phyloP scores from a whole-genome alignment of 1,284 basidiomycete species.

The Flammula alnicola region DNA sequence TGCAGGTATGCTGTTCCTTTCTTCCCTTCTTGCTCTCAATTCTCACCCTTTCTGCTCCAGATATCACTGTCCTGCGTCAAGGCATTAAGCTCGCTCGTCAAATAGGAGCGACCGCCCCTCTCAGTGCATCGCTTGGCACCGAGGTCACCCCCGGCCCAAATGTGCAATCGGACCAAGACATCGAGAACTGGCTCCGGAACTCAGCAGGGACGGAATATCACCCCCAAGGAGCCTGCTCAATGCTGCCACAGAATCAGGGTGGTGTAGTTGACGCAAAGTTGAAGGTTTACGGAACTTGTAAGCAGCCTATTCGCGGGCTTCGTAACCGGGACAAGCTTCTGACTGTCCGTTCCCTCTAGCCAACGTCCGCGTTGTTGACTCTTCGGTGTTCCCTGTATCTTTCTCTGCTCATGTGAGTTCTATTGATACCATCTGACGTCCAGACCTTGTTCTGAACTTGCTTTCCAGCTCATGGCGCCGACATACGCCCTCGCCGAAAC shows the following conservation, averaged over 20 bases:
- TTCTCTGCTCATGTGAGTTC: conserved; percentile 53
- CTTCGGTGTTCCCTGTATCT: conserved; percentile 59
- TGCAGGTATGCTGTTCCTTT: conserved; percentile 38
- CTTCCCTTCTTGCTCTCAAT: not conserved
- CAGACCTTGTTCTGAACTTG: conserved; percentile 37
- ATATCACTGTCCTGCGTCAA: conserved; percentile 59
- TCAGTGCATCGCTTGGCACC: conserved; percentile 36
- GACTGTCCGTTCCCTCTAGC: conserved; percentile 28
- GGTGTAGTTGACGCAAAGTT: conserved; percentile 41
- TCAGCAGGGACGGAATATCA: conserved; percentile 43
- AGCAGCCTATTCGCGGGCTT: conserved; percentile 7
- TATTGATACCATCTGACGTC: conserved; percentile 1
- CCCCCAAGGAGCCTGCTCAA: conserved; percentile 26
- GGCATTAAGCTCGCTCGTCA: conserved; percentile 58
- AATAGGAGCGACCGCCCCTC: conserved; percentile 45
- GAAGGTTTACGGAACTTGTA: conserved; percentile 37
- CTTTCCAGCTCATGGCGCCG: conserved; percentile 44
- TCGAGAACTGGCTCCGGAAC: conserved; percentile 49
- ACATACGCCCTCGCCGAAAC: conserved; percentile 77
- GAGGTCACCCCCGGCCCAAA: conserved; percentile 47
- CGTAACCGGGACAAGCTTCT: not conserved
- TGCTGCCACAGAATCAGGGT: conserved; percentile 29
- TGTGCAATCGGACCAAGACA: conserved; percentile 47
- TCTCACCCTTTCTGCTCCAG: conserved; percentile 48
- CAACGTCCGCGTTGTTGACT: conserved; percentile 57